phyloP scores from a whole-genome alignment of 768 basidiomycete genomes.

The Cubamyces sp. region DNA sequence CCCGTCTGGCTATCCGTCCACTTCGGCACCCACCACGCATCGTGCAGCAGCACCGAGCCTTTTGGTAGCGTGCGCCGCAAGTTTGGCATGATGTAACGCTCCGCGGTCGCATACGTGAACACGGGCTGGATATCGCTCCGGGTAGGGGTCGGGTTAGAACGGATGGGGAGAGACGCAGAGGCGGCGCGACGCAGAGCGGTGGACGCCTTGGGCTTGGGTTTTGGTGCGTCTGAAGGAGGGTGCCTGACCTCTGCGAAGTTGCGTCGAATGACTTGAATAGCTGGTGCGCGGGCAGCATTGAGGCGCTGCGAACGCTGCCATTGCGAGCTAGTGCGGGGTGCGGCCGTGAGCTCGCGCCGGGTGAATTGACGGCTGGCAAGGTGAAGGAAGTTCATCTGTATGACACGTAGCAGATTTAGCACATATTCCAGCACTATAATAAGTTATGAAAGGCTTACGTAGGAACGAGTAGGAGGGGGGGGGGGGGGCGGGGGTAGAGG shows the following conservation, averaged over 20 bases:
- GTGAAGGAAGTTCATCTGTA: conserved; percentile 9
- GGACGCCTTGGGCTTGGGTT: conserved; percentile 76
- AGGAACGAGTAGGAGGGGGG: too few species aligned
- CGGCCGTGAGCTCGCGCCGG: conserved; percentile 1
- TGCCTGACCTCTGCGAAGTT: conserved; percentile 1
- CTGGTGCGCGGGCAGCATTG: not conserved
- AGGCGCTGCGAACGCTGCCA: not conserved
- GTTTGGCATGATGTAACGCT: conserved; percentile 73
- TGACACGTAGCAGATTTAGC: too few species aligned
- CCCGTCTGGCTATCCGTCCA: conserved; percentile 55
- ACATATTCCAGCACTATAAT: too few species aligned
- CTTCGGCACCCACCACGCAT: conserved; percentile 78
- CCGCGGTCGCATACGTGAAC: conserved; percentile 85
- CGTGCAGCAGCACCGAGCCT: conserved; percentile 64
- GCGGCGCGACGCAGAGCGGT: conserved; percentile 84
- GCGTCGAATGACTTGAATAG: not conserved
- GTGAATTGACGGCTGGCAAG: conserved; percentile 10
- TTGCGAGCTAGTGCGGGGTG: conserved; percentile 4
- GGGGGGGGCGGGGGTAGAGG: too few species aligned
- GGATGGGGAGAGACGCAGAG: conserved; percentile 82
- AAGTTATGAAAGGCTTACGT: too few species aligned
- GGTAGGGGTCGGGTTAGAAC: conserved; percentile 85
- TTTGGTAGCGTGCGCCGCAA: conserved; percentile 59
- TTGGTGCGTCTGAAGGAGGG: not conserved
- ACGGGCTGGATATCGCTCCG: conserved; percentile 79